Evolutionary conservation across 2,329 filamentous ascomycete species (phyloP), one percentile per base, ranked within the genome.

Genomic region (Byssothecium circinans): DNA sequence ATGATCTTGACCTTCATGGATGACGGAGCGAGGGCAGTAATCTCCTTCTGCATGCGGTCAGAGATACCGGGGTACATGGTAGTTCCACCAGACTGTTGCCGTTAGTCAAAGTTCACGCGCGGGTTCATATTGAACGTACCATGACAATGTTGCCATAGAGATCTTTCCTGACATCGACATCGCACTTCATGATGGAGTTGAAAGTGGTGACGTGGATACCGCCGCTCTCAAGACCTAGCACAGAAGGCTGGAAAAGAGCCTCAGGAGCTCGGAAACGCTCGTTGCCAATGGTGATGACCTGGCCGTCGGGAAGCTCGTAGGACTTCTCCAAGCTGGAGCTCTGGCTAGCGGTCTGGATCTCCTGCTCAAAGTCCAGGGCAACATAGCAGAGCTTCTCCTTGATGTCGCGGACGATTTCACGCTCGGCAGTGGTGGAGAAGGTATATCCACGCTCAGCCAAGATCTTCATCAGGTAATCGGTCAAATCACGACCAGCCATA

Each of bases 1-100:
- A 99, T 97, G 81, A 99, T 97, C 89, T 97, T 97, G 86, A 99
- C 92, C 90, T 97, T 97, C 94, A 99, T 97, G 74, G 91, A 96
- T 63, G 94, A 97, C 74, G 94, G 94, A 75, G 94, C 94, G 80
- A 99, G 89, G 75, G 91, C 88, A 77, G 91, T 97, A 78, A 99
- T 97, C 85, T 99, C 94, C 90, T 99, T 97, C 82, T 99, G 94
- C 94, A 99, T 97, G 86, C 94, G 94, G 84, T 99, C 94, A 78
- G 91, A 95, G 80, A 99, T 95, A 91, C 94, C 94, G 70, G 94
- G 94, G 85, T 97, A 99, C 94, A 99, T 97, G 78, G 94, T 99
- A 74, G 94, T 99, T 86, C 94, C 94, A 88, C 94, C 94, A 85
- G 94, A 99, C 91, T 96, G 66, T 45, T 41, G 18, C 22, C 51